Base-by-base conservation (phyloP, 2,329 filamentous ascomycete species). In the Didymella pinodella region DNA sequence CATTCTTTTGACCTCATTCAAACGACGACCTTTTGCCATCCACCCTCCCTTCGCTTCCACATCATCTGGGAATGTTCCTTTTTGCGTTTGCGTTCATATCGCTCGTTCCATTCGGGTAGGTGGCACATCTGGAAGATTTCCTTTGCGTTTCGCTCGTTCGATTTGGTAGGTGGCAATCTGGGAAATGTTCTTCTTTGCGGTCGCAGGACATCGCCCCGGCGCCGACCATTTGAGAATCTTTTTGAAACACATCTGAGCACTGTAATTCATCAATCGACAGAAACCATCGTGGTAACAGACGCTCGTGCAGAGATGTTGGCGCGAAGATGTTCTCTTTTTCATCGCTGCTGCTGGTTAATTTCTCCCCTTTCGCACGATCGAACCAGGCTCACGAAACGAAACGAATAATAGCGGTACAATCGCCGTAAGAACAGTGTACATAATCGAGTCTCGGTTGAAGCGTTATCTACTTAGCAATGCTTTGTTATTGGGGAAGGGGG, bases 41-140 rank as follows among this genome's bases (percentile, higher is more conserved):
- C 7, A 29, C 28, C 28, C 28, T 29, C 7, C 10, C 10, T 29
- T 29, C 10, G 7, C 1, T 29, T 10, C 4, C 28, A 29, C 28
- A 29, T 10, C 3, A 22, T 22, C 22, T 22, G 22, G 22, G 3
- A 22, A 22, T 22, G 22, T 22, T 22, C 22, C 3, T 22, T 22
- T 22, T 22, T 22, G 22, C 22, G 22, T 22, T 22, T 22, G 22
- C 22, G 1, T 18, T 18, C 18, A 61, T 53, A 61, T 61, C 58
- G 58, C 58, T 61, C 58, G 53, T 61, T 61, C 58, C 49, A 61
- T 54, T 61, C 58, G 58, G 58, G 57, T 57, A 61, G 57, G 52
- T 53, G 57, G 57, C 57, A 61, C 16, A 49, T 29, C 10, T 31
- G 2, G 18, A 22, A 44, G n/a, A 34, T 4, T n/a, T 3, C 7